Evolutionary conservation across 2,329 filamentous ascomycete species (phyloP), one percentile per base, ranked within the genome.

Genomic region (Cercospora sp.): DNA sequence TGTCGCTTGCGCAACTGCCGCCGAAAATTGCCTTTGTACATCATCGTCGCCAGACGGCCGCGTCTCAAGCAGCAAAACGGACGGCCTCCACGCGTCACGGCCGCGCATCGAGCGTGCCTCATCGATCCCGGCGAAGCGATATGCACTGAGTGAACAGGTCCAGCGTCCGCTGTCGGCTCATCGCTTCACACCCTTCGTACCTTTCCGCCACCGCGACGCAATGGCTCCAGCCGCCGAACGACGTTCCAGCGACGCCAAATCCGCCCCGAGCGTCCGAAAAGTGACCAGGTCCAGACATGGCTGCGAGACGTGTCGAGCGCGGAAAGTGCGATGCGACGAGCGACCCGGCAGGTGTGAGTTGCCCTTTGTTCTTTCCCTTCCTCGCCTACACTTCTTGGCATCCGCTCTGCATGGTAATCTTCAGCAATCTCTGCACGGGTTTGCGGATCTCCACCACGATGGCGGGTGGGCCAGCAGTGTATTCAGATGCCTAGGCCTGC

Each of bases 261-360:
- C 55, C 64, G 26, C 61, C 37, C n/a, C 61, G 10, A 37, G 24
- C 49, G 24, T 40, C 59, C 28, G 67, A 57, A 64, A 64, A 51
- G 63, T 67, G 34, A 71, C 66, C 5, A 53, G 67, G 21, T 67
- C 73, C 57, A 26, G 71, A 13, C 61, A 65, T 8, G 72, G 72
- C 28, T 74, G 72, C 59, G 71, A 73, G 59, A 74, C 72, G 5
- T 74, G 72, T 63, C 65, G 72, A 13, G 71, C 72, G 21, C 58
- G 72, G 24, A 74, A 74, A 58, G 70, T 74, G 28, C 68, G 69
- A 26, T 74, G 71, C 34, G 71, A 71, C 37, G 71, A 73, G 60
- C 65, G 69, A 7, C 65, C 68, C 3, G 70, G 70, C 18, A 63
- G 65, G 63, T 68, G 57, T 64, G 30, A 68, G 66, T 64, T 30